phyloP scores from a whole-genome alignment of 1,139 yeast species.

The Arxiozyma telluris region DNA sequence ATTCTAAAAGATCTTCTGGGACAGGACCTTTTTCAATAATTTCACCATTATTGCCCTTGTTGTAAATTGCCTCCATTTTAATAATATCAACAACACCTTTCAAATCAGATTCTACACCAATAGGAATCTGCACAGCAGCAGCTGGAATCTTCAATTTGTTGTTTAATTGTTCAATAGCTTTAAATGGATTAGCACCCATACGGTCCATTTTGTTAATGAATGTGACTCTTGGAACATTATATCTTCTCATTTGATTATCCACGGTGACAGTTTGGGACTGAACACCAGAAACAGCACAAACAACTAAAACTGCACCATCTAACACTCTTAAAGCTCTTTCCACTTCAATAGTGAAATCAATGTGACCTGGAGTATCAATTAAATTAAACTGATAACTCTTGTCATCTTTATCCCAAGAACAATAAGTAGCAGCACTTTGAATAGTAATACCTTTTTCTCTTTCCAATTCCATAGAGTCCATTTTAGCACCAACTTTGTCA shows the following conservation, averaged over 20 bases:
- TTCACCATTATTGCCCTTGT: constrained; percentile 93
- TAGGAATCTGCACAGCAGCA: constrained; percentile 96
- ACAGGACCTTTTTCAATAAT: constrained; percentile 50
- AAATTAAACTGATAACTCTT: constrained; percentile 76
- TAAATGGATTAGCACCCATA: constrained; percentile 97
- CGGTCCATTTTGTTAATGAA: constrained; percentile 98
- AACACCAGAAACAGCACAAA: constrained; percentile 97
- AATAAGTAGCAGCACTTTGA: constrained; percentile 97
- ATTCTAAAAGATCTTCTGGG: constrained; percentile 64
- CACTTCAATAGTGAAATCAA: constrained; percentile 96
- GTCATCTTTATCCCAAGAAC: constrained; percentile 81
- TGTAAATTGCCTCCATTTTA: constrained; percentile 75
- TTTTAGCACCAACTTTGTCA: constrained; percentile 96
- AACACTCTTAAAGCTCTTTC: constrained; percentile 94
- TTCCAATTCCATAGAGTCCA: constrained; percentile 97
- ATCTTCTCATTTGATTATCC: constrained; percentile 97
- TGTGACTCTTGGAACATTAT: constrained; percentile 92
- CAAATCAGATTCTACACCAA: constrained; percentile 80
- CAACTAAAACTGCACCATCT: constrained; percentile 96
- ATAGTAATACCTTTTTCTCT: constrained; percentile 97
- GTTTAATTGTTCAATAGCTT: constrained; percentile 86
- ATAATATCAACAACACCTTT: constrained; percentile 88
- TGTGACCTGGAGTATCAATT: constrained; percentile 97
- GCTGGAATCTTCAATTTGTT: constrained; percentile 83
- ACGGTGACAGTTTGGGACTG: constrained; percentile 98